Conservation (phyloP, 2,329 filamentous ascomycete genomes). For the Grosmannia serpens region DNA sequence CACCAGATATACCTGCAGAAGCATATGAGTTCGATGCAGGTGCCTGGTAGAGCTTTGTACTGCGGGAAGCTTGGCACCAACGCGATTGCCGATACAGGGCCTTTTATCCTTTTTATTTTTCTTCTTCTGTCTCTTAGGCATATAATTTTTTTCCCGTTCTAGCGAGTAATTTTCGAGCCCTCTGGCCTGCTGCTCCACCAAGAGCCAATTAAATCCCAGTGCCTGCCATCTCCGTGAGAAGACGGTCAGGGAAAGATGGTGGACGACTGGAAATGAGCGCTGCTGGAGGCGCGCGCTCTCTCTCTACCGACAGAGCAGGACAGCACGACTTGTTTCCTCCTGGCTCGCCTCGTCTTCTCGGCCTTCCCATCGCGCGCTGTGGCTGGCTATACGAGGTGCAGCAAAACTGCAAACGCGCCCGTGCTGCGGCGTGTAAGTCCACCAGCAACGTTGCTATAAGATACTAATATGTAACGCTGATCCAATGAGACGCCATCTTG, state of each 20-base stretch:
- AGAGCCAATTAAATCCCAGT: background rate
- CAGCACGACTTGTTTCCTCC: too few species aligned
- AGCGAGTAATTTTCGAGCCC: background rate
- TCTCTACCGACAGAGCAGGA: too few species aligned
- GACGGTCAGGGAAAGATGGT: background rate
- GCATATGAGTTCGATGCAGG: background rate
- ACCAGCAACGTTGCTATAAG: too few species aligned
- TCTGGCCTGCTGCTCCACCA: background rate
- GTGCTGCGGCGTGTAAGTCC: too few species aligned
- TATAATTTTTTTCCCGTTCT: background rate
- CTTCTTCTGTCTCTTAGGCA: background rate
- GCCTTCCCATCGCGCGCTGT: too few species aligned
- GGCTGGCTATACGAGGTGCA: too few species aligned
- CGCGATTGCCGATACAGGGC: background rate
- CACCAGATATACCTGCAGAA: slow-evolving; percentile 1
- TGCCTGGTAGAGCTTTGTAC: background rate
- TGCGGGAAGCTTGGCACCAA: background rate
- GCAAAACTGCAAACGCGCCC: too few species aligned
- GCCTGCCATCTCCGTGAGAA: background rate
- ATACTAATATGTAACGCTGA: too few species aligned
- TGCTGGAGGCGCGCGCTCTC: too few species aligned
- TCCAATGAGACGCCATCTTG: too few species aligned
- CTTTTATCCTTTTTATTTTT: background rate
- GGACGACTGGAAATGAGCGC: too few species aligned
- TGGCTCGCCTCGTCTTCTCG: too few species aligned